phyloP scores from a whole-genome alignment of 257 asterid genomes.

The Solanum clarkiae region DNA sequence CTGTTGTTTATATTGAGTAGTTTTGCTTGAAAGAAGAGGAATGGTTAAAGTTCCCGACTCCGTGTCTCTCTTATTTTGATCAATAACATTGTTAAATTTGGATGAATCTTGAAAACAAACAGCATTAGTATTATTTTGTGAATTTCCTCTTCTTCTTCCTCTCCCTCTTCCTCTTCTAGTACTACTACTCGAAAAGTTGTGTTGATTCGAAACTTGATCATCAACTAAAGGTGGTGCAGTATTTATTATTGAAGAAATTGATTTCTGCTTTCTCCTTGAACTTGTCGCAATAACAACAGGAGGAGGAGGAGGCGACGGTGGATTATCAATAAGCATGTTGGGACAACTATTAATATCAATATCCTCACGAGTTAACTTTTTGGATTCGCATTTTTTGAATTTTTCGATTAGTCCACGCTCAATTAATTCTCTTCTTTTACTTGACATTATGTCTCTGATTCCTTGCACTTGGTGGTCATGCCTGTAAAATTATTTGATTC shows the following conservation, averaged over 20 bases:
- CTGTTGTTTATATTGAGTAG: background rate
- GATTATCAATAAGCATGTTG: background rate
- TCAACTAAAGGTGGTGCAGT: background rate
- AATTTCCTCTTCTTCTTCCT: background rate
- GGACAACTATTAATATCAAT: background rate
- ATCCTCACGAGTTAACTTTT: background rate
- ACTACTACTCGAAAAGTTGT: background rate
- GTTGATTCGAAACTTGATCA: background rate
- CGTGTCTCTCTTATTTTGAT: background rate
- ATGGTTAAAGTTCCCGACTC: background rate
- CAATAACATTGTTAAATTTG: background rate
- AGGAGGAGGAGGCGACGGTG: background rate
- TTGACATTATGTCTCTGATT: background rate
- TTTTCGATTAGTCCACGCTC: background rate
- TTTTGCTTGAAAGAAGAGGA: background rate
- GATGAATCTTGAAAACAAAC: background rate
- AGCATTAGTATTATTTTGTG: background rate
- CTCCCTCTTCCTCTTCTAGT: background rate
- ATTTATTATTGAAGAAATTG: background rate
- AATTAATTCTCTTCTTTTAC: background rate
- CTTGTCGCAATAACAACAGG: no score
- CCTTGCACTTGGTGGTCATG: slow-evolving; percentile 3
- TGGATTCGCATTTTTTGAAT: background rate
- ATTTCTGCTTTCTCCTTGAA: slow-evolving; percentile 2
- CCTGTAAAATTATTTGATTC: background rate